Conservation (phyloP, 306 rosid genomes). For the Prunus fruticosa region DNA sequence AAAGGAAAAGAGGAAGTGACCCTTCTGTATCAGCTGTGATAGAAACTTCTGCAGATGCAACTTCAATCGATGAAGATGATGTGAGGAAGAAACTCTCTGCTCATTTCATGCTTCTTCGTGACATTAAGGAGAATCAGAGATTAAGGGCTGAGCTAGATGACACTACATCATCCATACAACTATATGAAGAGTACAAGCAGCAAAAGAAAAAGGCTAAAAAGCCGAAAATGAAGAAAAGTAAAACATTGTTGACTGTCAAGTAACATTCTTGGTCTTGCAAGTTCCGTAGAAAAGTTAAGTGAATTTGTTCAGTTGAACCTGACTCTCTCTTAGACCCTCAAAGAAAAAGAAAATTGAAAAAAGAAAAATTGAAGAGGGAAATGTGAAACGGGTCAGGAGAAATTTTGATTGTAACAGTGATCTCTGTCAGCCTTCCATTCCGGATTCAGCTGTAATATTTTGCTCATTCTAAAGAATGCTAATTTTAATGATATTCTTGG, state of each 20-base stretch:
- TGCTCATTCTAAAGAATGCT: background rate
- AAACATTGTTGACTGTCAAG: background rate
- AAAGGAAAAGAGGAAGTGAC: conserved; percentile 42
- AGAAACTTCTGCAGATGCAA: conserved; percentile 23
- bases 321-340: too few relatives aligned
- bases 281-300: conserved; percentile 5
- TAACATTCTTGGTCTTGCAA: background rate
- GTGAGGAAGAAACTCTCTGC: conserved; percentile 53
- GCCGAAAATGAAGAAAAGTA: conserved; percentile 20
- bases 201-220: conserved; percentile 41
- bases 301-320: background rate
- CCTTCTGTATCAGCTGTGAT: conserved; percentile 27
- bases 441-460: background rate
- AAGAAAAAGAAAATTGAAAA: too few relatives aligned
- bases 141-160: conserved; percentile 64
- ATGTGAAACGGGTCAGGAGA: too few relatives aligned
- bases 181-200: conserved; percentile 63
- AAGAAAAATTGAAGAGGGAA: too few relatives aligned
- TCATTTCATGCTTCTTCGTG: conserved; percentile 62
- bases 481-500: too few relatives aligned
- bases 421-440: background rate
- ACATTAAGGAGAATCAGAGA: conserved; percentile 70
- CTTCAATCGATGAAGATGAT: conserved; percentile 50
- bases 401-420: background rate
- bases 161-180: conserved; percentile 45